Evolutionary conservation across 2,329 filamentous ascomycete genomes (phyloP).

Genomic region (Davidsoniella virescens): DNA sequence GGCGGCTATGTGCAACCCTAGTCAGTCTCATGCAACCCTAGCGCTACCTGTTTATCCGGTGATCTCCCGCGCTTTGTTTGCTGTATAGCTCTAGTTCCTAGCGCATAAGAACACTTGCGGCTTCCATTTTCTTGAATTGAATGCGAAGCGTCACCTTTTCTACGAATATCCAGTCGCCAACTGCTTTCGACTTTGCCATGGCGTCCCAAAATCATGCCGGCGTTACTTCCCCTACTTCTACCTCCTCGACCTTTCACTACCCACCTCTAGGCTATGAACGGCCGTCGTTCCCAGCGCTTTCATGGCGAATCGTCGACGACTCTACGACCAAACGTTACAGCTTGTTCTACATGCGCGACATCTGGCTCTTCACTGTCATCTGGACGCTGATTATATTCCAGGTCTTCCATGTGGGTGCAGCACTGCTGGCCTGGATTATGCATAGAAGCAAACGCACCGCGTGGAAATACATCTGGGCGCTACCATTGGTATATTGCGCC

Average conservation of each 20-base stretch:
- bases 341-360: slow-evolving; percentile 59
- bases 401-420: slow-evolving; percentile 56
- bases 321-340: slow-evolving; percentile 30
- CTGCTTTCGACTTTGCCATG: too few relatives aligned
- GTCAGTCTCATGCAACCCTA: too few relatives aligned
- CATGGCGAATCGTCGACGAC: slow-evolving; percentile 44
- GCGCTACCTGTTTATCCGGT: too few relatives aligned
- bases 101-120: too few relatives aligned
- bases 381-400: slow-evolving; percentile 75
- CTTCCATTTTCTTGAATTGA: too few relatives aligned
- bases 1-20: too few relatives aligned
- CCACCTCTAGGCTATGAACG: slow-evolving; percentile 40
- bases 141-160: background rate
- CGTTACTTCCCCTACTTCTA: too few relatives aligned
- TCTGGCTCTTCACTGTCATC: slow-evolving; percentile 73
- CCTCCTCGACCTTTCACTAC: slow-evolving; percentile 16
- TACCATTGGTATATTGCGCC: slow-evolving; percentile 53
- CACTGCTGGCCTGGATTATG: slow-evolving; percentile 54
- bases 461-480: slow-evolving; percentile 51
- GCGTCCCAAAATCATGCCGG: too few relatives aligned
- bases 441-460: slow-evolving; percentile 43
- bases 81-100: too few relatives aligned
- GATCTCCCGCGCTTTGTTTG: too few relatives aligned
- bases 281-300: slow-evolving; percentile 67
- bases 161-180: too few relatives aligned